phyloP scores from a whole-genome alignment of 257 asterid genomes.

The Solanum ossicruentum region DNA sequence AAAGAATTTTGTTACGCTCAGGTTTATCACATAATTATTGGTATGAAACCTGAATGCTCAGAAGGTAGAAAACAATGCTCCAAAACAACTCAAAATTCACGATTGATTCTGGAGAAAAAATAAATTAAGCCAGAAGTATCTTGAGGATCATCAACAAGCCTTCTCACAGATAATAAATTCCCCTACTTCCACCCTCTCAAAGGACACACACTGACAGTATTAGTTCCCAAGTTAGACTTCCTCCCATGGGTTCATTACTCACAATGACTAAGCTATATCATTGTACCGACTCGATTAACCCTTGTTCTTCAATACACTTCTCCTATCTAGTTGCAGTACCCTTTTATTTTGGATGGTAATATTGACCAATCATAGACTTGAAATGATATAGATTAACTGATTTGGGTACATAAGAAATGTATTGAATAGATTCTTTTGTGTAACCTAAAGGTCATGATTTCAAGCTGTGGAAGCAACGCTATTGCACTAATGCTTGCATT shows the following conservation, averaged over 20 bases:
- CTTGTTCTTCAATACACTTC: not conserved
- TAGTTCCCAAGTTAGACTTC: not conserved
- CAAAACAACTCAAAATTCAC: not conserved
- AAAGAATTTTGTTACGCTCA: not conserved
- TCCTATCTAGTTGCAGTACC: not conserved
- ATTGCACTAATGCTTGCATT: no score
- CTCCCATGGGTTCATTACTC: not conserved
- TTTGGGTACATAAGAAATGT: no score
- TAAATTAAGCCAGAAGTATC: not conserved
- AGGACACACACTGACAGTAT: not conserved
- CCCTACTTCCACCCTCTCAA: not conserved
- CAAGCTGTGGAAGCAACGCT: no score
- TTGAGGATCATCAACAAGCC: not conserved
- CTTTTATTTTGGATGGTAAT: not conserved
- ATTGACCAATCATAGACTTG: not conserved
- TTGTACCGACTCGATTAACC: not conserved
- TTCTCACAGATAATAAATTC: not conserved
- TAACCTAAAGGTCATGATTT: no score
- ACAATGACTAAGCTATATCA: not conserved
- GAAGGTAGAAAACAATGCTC: not conserved
- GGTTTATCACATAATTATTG: not conserved
- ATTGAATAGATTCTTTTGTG: no score
- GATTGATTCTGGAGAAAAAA: not conserved
- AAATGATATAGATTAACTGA: not conserved
- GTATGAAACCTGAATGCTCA: not conserved